phyloP scores from a whole-genome alignment of 345 rosid species.

The Boechera divaricarpa region DNA sequence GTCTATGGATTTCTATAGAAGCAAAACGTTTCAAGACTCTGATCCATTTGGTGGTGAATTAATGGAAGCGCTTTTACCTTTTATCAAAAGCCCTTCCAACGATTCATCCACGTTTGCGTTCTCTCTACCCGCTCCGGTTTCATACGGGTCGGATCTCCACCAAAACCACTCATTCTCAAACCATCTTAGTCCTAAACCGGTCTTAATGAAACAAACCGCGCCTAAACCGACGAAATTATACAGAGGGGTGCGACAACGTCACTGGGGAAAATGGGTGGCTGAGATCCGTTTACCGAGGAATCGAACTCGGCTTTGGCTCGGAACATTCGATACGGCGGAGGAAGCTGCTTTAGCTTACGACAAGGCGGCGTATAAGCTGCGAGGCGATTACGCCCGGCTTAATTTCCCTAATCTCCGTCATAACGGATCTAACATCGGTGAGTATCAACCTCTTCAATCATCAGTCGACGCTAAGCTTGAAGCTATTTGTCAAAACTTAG shows the following conservation, averaged over 20 bases:
- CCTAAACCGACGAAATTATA: slow-evolving; percentile 74
- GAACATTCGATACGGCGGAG: slow-evolving; percentile 96
- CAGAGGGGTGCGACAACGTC: slow-evolving; percentile 93
- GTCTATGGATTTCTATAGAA: slow-evolving; percentile 66
- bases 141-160: slow-evolving; percentile 47
- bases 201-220: slow-evolving; percentile 60
- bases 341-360: slow-evolving; percentile 97
- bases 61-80: slow-evolving; percentile 97
- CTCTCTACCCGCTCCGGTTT: slow-evolving; percentile 30
- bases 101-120: slow-evolving; percentile 42
- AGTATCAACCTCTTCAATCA: slow-evolving; percentile 82
- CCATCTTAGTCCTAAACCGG: slow-evolving; percentile 56
- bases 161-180: slow-evolving; percentile 30
- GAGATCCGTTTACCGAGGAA: slow-evolving; percentile 95
- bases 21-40: slow-evolving; percentile 46
- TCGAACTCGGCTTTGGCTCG: slow-evolving; percentile 96
- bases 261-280: slow-evolving; percentile 99
- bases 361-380: slow-evolving; percentile 80
- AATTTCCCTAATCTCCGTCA: slow-evolving; percentile 86
- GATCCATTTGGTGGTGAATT: slow-evolving; percentile 69
- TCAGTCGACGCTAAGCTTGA: slow-evolving; percentile 91
- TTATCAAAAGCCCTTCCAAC: slow-evolving; percentile 60
- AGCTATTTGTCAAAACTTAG: slow-evolving; percentile 75
- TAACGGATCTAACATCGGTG: slow-evolving; percentile 59
- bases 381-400: slow-evolving; percentile 88